Conservation (phyloP, 495 filamentous ascomycete species). For the Penicillium silybi region DNA sequence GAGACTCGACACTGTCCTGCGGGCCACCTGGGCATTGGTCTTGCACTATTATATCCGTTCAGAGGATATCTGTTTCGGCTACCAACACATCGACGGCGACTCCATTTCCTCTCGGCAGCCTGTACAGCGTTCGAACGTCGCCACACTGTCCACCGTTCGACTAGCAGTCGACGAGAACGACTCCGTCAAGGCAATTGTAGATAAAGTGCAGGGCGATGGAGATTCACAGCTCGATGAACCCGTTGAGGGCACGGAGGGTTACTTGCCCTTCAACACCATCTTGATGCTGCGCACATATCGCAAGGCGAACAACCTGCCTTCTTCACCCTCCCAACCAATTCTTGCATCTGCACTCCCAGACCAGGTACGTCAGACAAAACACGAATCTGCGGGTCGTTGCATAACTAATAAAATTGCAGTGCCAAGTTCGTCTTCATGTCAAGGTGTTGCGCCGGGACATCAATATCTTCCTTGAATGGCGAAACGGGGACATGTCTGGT, state of each 20-base stretch:
- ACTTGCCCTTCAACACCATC: conserved; percentile 37
- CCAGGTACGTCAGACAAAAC: conserved; percentile 24
- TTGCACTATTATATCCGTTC: conserved; percentile 51
- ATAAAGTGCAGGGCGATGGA: conserved; percentile 21
- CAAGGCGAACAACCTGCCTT: conserved; percentile 9
- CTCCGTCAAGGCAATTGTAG: conserved; percentile 28
- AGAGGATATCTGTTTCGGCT: conserved; percentile 56
- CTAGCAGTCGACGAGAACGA: conserved; percentile 33
- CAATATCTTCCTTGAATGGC: conserved; percentile 45
- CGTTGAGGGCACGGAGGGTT: conserved; percentile 9
- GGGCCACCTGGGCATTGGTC: conserved; percentile 53
- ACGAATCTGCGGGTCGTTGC: neutral
- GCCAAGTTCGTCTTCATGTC: conserved; percentile 43
- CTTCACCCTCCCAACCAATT: conserved; percentile 23
- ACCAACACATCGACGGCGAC: conserved; percentile 33
- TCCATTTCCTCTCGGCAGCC: conserved; percentile 10
- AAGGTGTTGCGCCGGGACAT: conserved; percentile 40
- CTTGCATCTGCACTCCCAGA: conserved; percentile 33
- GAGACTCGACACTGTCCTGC: conserved; percentile 32
- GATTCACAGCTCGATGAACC: conserved; percentile 10
- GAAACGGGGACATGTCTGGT: conserved; percentile 40
- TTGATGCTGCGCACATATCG: conserved; percentile 38
- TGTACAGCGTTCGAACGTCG: conserved; percentile 17
- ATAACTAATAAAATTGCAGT: conserved; percentile 21
- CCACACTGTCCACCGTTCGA: conserved; percentile 18